Evolutionary conservation across 2,329 filamentous ascomycete genomes (phyloP).

Genomic region (Talaromyces sp.): DNA sequence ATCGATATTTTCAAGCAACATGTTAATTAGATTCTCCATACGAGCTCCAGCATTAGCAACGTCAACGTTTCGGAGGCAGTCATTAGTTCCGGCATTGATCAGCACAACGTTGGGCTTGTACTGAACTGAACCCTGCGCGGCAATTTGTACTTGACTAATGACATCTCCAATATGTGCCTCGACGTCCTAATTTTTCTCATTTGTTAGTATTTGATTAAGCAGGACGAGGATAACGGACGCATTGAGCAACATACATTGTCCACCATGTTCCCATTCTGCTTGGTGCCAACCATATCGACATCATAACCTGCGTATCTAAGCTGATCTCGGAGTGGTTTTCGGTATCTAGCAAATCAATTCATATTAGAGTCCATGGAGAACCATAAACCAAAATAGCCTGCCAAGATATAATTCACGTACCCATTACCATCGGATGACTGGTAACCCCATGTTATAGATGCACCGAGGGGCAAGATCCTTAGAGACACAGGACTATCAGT

Average conservation of each 20-base stretch:
- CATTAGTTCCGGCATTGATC: not conserved
- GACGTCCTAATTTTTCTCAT: too few relatives aligned
- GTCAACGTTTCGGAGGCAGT: not conserved
- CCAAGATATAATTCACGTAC: too few relatives aligned
- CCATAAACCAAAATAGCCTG: too few relatives aligned
- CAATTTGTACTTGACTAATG: too few relatives aligned
- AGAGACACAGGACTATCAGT: too few relatives aligned
- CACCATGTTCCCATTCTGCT: not conserved
- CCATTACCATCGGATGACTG: not conserved
- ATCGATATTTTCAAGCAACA: not conserved
- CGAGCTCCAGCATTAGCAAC: not conserved
- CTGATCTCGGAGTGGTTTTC: not conserved
- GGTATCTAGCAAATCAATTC: too few relatives aligned
- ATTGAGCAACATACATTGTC: not conserved
- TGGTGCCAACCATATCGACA: not conserved
- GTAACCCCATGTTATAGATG: not conserved
- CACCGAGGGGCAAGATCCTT: not conserved
- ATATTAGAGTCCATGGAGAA: too few relatives aligned
- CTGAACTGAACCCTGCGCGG: too few relatives aligned
- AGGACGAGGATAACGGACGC: too few relatives aligned
- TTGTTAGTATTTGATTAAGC: too few relatives aligned
- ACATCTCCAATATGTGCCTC: too few relatives aligned
- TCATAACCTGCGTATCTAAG: not conserved
- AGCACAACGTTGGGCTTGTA: too few relatives aligned
- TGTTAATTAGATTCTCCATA: not conserved